Conservation (phyloP, 2,329 filamentous ascomycete species). For the Fonsecaea nubica region DNA sequence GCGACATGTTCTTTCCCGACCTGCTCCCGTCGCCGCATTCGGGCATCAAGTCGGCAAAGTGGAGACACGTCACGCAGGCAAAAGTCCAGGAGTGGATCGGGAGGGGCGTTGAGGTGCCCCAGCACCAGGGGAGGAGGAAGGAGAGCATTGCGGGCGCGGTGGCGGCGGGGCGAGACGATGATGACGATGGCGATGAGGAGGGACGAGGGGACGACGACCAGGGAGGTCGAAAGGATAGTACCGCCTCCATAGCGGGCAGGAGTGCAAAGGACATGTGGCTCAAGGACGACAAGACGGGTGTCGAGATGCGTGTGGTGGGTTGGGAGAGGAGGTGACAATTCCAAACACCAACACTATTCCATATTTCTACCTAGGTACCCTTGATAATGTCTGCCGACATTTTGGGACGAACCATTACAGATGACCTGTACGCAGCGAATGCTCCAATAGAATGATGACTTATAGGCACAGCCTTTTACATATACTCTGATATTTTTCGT, state of each 20-base stretch:
- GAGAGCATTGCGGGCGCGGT: conserved; percentile 4
- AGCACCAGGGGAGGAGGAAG: conserved; percentile 36
- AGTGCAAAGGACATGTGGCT: conserved; percentile 47
- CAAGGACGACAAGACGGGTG: conserved; percentile 58
- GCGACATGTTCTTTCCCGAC: conserved; percentile 57
- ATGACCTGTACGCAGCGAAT: neutral
- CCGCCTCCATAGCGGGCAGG: conserved; percentile 38
- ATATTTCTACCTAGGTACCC: no score
- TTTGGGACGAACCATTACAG: no score
- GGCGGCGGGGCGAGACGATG: neutral
- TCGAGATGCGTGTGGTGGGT: conserved; percentile 57
- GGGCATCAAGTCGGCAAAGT: conserved; percentile 33
- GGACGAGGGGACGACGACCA: conserved; percentile 20
- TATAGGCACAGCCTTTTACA: neutral
- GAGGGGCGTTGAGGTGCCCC: conserved; percentile 26
- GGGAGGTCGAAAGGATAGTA: no score
- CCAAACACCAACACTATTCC: no score
- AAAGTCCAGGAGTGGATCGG: conserved; percentile 25
- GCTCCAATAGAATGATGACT: neutral
- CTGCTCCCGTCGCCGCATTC: conserved; percentile 41
- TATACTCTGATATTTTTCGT: neutral
- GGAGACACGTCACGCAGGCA: conserved; percentile 13
- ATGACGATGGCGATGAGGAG: conserved; percentile 42
- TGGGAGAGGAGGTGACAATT: conserved; percentile 46
- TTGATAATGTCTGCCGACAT: no score